Percentiles rank a stretch among this genome's conserved stretches.
Conservation (phyloP, 2,329 filamentous ascomycete species). For the Pseudogymnoascus sp. region DNA sequence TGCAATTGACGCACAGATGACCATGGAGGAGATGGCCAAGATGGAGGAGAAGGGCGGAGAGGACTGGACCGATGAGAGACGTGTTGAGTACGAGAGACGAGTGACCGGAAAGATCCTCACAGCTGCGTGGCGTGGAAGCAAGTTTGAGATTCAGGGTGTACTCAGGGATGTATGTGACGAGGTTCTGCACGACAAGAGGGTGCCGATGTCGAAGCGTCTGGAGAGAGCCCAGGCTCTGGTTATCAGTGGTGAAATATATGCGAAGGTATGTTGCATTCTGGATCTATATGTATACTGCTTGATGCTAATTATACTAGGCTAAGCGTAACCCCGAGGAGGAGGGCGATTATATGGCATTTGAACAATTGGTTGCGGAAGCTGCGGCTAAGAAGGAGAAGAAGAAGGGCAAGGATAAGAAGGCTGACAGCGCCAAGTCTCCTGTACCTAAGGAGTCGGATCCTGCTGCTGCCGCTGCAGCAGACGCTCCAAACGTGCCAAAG, state of each 20-base stretch:
- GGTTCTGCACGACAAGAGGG: constrained; percentile 64
- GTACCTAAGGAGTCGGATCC: constrained; percentile 17
- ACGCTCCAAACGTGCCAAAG: constrained; percentile 33
- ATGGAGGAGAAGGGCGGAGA: constrained; percentile 91
- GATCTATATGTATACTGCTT: neutral
- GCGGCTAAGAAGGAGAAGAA: constrained; percentile 85
- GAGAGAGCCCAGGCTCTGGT: constrained; percentile 87
- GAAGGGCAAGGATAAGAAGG: constrained; percentile 41
- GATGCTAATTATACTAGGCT: constrained; percentile 46
- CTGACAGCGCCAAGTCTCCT: constrained; percentile 14
- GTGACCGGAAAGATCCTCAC: constrained; percentile 98
- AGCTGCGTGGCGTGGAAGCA: constrained; percentile 90
- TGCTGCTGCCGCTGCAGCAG: constrained; percentile 25
- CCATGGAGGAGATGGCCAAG: constrained; percentile 98
- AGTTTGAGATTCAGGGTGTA: constrained; percentile 96
- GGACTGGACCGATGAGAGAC: constrained; percentile 97
- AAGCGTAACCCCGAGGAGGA: constrained; percentile 89
- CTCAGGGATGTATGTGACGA: constrained; percentile 88
- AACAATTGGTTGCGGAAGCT: constrained; percentile 94
- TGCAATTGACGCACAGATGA: constrained; percentile 94
- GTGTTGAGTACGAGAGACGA: constrained; percentile 86
- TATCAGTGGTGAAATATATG: constrained; percentile 80
- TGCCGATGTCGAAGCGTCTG: constrained; percentile 74
- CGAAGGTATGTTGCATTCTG: constrained; percentile 53
- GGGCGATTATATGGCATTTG: constrained; percentile 97